These are phyloP conservation scores for Chaetoceros muelleri DNA, from an alignment of 108 stramenopile species.

Conservation along the genomic window DNA sequence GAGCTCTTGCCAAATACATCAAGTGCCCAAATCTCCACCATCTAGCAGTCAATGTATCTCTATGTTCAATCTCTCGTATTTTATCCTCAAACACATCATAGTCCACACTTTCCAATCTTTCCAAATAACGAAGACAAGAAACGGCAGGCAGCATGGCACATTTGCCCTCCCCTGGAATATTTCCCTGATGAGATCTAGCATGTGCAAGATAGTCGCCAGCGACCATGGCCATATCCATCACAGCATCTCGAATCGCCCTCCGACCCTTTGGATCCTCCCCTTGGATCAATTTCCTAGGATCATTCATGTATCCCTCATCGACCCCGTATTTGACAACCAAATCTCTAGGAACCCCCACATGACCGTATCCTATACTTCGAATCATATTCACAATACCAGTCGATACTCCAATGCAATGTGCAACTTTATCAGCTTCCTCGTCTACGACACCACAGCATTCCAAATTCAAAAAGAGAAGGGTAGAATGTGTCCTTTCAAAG, in stretches of 20 bases:
- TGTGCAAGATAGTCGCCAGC: slow-evolving; percentile 21
- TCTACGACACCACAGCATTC: slow-evolving; percentile 26
- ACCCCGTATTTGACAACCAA: background rate
- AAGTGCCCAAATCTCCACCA: background rate
- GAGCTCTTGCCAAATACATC: background rate
- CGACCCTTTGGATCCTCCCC: slow-evolving; percentile 4
- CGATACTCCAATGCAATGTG: slow-evolving; percentile 24
- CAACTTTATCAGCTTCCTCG: slow-evolving; percentile 26
- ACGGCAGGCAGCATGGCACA: slow-evolving; percentile 21
- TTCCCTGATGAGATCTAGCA: slow-evolving; percentile 19
- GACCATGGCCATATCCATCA: slow-evolving; percentile 18
- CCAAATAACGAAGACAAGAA: slow-evolving; percentile 25
- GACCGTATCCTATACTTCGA: background rate
- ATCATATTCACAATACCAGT: slow-evolving; percentile 12
- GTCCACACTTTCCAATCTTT: slow-evolving; percentile 17
- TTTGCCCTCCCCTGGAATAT: slow-evolving; percentile 16
- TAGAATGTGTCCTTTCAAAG: slow-evolving; percentile 29
- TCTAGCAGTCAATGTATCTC: background rate
- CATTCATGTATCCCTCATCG: background rate
- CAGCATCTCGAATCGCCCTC: slow-evolving; percentile 17
- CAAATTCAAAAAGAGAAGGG: slow-evolving; percentile 23
- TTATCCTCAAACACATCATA: slow-evolving; percentile 22
- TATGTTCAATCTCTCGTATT: background rate
- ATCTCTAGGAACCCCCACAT: background rate
- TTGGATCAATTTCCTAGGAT: background rate